These are phyloP conservation scores for Penicillium digitatum DNA, from an alignment of 2,329 filamentous ascomycete species.

Conservation along the genomic window DNA sequence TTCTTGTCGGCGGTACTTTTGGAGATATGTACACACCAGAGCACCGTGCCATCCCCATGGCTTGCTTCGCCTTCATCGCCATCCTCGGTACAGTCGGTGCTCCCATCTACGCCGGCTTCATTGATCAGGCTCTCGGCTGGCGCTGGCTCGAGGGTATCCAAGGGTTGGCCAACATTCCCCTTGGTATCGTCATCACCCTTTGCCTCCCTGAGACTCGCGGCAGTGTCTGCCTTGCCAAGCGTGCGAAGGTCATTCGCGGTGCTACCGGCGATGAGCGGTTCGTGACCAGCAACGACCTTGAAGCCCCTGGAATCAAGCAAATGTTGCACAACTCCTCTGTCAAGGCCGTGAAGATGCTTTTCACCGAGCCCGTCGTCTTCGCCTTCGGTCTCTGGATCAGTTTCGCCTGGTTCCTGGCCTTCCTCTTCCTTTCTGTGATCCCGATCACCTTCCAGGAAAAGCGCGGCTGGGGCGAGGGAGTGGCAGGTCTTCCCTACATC, in stretches of 20 bases:
- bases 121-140: conserved; percentile 52
- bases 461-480: conserved; percentile 51
- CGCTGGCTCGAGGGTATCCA: conserved; percentile 54
- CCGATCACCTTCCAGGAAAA: conserved; percentile 52
- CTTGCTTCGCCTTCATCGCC: conserved; percentile 48
- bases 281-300: conserved; percentile 50
- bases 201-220: conserved; percentile 49
- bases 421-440: conserved; percentile 53
- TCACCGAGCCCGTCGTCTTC: conserved; percentile 50
- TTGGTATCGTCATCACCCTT: conserved; percentile 44
- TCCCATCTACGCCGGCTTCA: conserved; percentile 54
- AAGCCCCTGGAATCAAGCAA: conserved; percentile 47
- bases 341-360: conserved; percentile 50
- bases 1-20: conserved; percentile 50
- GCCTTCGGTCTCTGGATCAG: conserved; percentile 51
- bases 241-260: conserved; percentile 48
- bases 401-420: conserved; percentile 53
- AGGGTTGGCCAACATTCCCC: conserved; percentile 50
- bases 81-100: conserved; percentile 52
- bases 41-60: conserved; percentile 47
- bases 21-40: conserved; percentile 49
- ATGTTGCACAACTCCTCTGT: conserved; percentile 46
- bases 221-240: conserved; percentile 47
- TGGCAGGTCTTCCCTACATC: conserved; percentile 51
- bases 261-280: conserved; percentile 50